Base-by-base conservation (phyloP, 768 basidiomycete species). In the Psilocybe tampanensis region DNA sequence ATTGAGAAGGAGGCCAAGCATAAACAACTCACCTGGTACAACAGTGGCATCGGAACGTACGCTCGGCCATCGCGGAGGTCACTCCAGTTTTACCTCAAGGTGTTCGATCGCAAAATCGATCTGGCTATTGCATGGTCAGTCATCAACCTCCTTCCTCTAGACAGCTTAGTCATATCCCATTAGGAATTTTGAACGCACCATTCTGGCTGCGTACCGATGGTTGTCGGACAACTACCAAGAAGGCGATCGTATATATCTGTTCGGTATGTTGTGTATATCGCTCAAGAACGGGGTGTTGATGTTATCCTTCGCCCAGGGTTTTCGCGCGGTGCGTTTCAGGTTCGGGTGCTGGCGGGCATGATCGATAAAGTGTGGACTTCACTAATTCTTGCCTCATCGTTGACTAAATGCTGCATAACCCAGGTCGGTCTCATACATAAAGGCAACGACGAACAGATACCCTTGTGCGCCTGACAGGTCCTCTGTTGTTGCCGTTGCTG, bases 341-440 rank as follows among this genome's bases (percentile, higher is more conserved):
- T 50, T 12, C 58, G 58, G 8, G 58, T 39, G 1, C 58, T 59
- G 3, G 39, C 58, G 4, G 58, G 47, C 2, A 59, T 59, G 58
- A 59, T 59, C 33, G 39, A 54, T 0, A 59, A 50, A 47, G 58
- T 59, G 34, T n/a, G 6, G 58, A 26, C 15, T n/a, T 18, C 12
- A 24, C 24, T 17, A 21, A 1, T 19, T 22, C 15, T 1, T 21
- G 1, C 21, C 3, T 44, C 18, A 23, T 36, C 36, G 23, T 23
- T 17, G 21, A 9, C 17, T 29, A 8, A 17, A 22, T 0, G 2
- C 17, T 33, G 23, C 8, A 49, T 32, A 2, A 13, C 9, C 21
- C 17, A 79, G 78, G 76, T 80, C 3, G 79, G 79, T 9, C 57
- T 80, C 9, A 66, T 80, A 42, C 62, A 68, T n/a, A 69, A 69